Conservation (phyloP, 768 basidiomycete genomes). For the Mrakia blollopis region DNA sequence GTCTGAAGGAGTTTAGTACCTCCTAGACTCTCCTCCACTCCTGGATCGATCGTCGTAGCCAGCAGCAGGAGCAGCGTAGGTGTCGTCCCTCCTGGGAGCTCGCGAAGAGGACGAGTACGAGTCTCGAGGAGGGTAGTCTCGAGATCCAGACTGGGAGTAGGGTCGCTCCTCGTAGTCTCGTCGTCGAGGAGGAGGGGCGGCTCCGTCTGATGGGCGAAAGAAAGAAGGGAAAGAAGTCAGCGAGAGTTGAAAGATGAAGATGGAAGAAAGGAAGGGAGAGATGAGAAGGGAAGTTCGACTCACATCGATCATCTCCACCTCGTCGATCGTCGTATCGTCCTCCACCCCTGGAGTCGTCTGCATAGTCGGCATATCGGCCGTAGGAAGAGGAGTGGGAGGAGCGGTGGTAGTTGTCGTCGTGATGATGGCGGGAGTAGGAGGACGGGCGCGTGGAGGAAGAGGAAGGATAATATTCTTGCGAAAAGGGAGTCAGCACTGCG, state of each 20-base stretch:
- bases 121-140: constrained; percentile 30
- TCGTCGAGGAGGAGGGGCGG: constrained; percentile 25
- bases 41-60: constrained; percentile 14
- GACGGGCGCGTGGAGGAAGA: constrained; percentile 1
- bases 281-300: background rate
- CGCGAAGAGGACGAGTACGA: constrained; percentile 10
- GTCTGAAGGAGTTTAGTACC: constrained; percentile 7
- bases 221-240: background rate
- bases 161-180: constrained; percentile 27
- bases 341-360: background rate
- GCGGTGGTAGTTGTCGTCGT: background rate
- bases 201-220: background rate
- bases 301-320: constrained; percentile 31
- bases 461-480: background rate
- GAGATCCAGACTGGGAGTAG: constrained; percentile 9
- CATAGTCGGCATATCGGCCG: background rate
- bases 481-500: constrained; percentile 11
- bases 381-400: background rate
- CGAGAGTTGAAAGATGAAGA: background rate
- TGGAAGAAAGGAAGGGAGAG: too few relatives aligned
- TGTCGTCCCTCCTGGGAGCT: constrained; percentile 21
- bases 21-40: background rate
- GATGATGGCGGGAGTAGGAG: background rate
- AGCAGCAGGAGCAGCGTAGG: constrained; percentile 29
- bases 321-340: constrained; percentile 27